A percentile compares a stretch with the other conserved stretches of the same genome.
These are phyloP conservation scores for Inga leiocalycina DNA, from an alignment of 306 rosid genomes.

Conservation along the genomic window DNA sequence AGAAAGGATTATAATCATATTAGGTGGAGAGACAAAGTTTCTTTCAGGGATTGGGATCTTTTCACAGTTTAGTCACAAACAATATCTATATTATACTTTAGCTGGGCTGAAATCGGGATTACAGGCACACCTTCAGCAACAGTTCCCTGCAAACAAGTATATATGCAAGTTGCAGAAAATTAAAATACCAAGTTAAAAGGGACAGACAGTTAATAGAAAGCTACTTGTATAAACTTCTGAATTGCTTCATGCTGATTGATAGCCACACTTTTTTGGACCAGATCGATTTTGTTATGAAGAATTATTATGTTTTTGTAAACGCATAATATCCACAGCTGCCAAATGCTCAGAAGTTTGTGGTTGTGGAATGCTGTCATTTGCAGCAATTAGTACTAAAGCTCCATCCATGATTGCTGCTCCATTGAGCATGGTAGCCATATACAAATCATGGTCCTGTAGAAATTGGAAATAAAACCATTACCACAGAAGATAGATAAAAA, in stretches of 20 bases:
- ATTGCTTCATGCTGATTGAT: slow-evolving; percentile 91
- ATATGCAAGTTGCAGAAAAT: no score
- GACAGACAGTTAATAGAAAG: background rate
- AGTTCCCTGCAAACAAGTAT: slow-evolving; percentile 63
- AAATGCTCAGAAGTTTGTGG: slow-evolving; percentile 98
- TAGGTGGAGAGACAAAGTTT: slow-evolving; percentile 88
- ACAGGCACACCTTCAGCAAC: slow-evolving; percentile 62
- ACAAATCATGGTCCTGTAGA: slow-evolving; percentile 92
- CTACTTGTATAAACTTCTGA: slow-evolving; percentile 79
- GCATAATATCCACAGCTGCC: slow-evolving; percentile 99
- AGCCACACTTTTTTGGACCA: slow-evolving; percentile 94
- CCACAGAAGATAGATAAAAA: background rate
- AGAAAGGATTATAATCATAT: slow-evolving; percentile 95
- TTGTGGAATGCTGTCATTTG: slow-evolving; percentile 95
- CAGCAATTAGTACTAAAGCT: slow-evolving; percentile 91
- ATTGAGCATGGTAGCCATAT: slow-evolving; percentile 99
- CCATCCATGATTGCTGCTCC: slow-evolving; percentile 99
- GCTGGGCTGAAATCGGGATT: slow-evolving; percentile 63
- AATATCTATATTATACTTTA: slow-evolving; percentile 93
- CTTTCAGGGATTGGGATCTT: slow-evolving; percentile 96
- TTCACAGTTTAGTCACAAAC: slow-evolving; percentile 88
- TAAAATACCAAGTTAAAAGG: background rate
- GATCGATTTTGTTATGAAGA: slow-evolving; percentile 93
- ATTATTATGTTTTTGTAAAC: slow-evolving; percentile 87
- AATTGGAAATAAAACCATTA: background rate